Conservation (phyloP, 2,329 filamentous ascomycete genomes). For the Daldinia eschscholtzii region DNA sequence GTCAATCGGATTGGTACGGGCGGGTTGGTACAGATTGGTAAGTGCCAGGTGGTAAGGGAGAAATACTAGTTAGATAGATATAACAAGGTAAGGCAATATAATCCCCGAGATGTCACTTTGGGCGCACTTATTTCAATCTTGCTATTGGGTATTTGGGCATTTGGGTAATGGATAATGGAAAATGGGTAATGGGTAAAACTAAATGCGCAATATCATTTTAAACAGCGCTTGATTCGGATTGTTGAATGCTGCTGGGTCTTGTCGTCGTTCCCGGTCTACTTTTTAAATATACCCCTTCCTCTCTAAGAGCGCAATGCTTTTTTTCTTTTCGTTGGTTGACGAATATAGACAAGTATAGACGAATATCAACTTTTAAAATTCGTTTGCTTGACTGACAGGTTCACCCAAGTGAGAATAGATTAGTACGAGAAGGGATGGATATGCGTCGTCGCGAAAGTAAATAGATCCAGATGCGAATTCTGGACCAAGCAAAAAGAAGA, state of each 20-base stretch:
- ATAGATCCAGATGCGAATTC: constrained; percentile 31
- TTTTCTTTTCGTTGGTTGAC: constrained; percentile 40
- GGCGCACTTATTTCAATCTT: constrained; percentile 52
- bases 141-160: constrained; percentile 36
- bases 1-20: constrained; percentile 45
- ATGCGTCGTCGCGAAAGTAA: constrained; percentile 34
- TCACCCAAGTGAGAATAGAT: constrained; percentile 43
- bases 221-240: constrained; percentile 43
- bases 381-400: constrained; percentile 54
- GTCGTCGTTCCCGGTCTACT: constrained; percentile 47
- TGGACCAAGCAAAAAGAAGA: constrained; percentile 32
- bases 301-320: constrained; percentile 52
- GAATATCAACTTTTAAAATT: constrained; percentile 51
- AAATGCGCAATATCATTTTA: constrained; percentile 49
- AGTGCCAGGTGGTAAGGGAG: background rate
- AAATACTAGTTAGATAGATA: constrained; percentile 31
- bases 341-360: constrained; percentile 47
- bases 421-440: constrained; percentile 23
- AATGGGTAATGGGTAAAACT: constrained; percentile 18
- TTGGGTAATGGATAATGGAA: no score
- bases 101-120: constrained; percentile 49
- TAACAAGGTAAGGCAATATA: constrained; percentile 21
- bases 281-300: constrained; percentile 53
- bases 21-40: constrained; percentile 10
- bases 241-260: constrained; percentile 31